Base-by-base conservation (phyloP, 768 basidiomycete genomes). In the Pleurotus ostreatus region DNA sequence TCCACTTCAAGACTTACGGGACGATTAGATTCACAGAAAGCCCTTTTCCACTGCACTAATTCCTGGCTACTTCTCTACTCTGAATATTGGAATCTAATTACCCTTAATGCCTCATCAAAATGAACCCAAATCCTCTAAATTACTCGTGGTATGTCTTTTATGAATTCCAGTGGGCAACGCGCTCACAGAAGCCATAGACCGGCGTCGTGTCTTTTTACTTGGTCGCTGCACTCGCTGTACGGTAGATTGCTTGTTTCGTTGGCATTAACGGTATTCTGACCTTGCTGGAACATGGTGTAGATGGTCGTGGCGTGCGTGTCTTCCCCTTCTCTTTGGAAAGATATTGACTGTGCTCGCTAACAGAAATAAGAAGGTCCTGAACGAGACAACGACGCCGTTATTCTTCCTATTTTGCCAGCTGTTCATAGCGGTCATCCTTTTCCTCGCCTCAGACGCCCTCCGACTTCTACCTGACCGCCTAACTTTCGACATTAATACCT, bases 341-440 rank as follows among this genome's bases (percentile, higher is more conserved):
- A 43, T 49, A 7, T n/a, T 39, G 15, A 51, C 25, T 49, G 54
- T 59, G 56, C 63, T 44, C 58, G 40, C 12, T 41, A 56, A 2
- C 69, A 92, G 90, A 39, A 93, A 93, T 64, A 93, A 94, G 88
- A 92, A 90, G 92, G 94, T 95, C 11, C 76, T 96, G 25, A 86
- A 88, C 66, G 71, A 72, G 18, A 90, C 92, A 15, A 67, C 76
- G 12, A 82, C 82, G 2, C 94, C 94, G 0, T 77, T 95, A 2
- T 95, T 95, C 75, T 94, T 96, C 78, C 78, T 95, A 13, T 85
- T 88, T 72, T 73, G 79, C 2, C 93, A 96, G 65, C 79, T 94
- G 8, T 60, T 82, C 47, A 92, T 95, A 53, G 94, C 94, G 6
- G 84, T 91, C 25, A 34, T 85, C 8, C 79, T 94, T 9, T 89